Conservation (phyloP, 176 grass and related monocot genomes). For the Olyra latifolia region DNA sequence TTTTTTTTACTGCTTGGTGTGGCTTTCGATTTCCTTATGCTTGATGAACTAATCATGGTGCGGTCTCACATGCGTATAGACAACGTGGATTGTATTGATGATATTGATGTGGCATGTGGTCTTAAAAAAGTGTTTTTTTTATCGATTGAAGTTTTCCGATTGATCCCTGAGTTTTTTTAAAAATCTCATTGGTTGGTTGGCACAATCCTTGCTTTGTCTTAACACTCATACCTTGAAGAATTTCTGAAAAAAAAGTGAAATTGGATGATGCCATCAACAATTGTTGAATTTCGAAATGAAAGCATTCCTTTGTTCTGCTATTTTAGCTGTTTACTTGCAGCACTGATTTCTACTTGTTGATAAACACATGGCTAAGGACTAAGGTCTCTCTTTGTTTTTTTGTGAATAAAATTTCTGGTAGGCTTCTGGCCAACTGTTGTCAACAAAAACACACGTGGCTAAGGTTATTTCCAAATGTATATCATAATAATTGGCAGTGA, state of each 20-base stretch:
- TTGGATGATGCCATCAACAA: neutral
- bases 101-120: neutral
- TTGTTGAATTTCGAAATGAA: neutral
- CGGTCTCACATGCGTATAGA: neutral
- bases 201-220: neutral
- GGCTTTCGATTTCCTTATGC: neutral
- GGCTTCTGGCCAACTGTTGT: too few species aligned
- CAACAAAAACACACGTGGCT: neutral
- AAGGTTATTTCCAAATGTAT: neutral
- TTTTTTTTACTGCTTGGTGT: neutral
- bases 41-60: constrained; percentile 19
- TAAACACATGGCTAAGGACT: neutral
- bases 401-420: too few species aligned
- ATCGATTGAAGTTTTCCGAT: neutral
- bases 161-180: neutral
- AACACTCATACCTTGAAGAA: neutral
- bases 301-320: neutral
- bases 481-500: neutral
- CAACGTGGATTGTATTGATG: neutral
- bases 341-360: neutral
- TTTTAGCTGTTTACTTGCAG: neutral
- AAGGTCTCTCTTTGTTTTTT: too few species aligned
- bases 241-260: neutral
- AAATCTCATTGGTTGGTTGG: neutral
- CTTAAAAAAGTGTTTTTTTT: neutral